phyloP scores from a whole-genome alignment of 2,329 filamentous ascomycete species.

The Nemania serpens region DNA sequence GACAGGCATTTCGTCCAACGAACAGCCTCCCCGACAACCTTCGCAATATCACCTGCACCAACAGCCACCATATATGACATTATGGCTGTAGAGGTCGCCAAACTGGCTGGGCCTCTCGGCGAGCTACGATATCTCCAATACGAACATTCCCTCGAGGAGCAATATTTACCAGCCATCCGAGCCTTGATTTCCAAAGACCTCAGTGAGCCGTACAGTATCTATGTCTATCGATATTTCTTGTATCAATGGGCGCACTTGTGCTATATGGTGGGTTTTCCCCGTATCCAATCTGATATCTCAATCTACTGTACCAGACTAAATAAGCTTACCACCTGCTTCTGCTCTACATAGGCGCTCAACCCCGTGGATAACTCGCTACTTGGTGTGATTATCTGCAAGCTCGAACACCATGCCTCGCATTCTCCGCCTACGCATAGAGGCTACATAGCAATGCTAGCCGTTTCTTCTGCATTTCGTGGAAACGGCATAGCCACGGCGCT shows the following conservation, averaged over 20 bases:
- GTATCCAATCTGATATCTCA: slow-evolving; percentile 5
- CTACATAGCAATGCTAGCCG: slow-evolving; percentile 99
- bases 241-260: slow-evolving; percentile 99
- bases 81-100: slow-evolving; percentile 43
- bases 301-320: not conserved
- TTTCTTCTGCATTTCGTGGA: slow-evolving; percentile 77
- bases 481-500: slow-evolving; percentile 86
- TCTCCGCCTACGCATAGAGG: slow-evolving; percentile 76
- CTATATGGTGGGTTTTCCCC: slow-evolving; percentile 71
- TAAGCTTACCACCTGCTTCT: slow-evolving; percentile 23
- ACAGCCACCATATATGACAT: slow-evolving; percentile 15
- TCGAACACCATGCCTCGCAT: slow-evolving; percentile 86
- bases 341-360: slow-evolving; percentile 57
- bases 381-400: slow-evolving; percentile 92
- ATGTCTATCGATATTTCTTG: slow-evolving; percentile 97
- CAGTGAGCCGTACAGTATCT: slow-evolving; percentile 98
- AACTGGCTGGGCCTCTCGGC: slow-evolving; percentile 43
- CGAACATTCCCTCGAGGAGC: slow-evolving; percentile 61
- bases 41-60: not conserved
- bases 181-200: slow-evolving; percentile 94
- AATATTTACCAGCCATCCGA: slow-evolving; percentile 83
- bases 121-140: slow-evolving; percentile 66
- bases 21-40: not conserved
- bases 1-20: not conserved
- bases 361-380: slow-evolving; percentile 68